Evolutionary conservation across 495 filamentous ascomycete genomes (phyloP), one percentile per base, ranked within the genome.

Genomic region (Neurospora tetrasperma): DNA sequence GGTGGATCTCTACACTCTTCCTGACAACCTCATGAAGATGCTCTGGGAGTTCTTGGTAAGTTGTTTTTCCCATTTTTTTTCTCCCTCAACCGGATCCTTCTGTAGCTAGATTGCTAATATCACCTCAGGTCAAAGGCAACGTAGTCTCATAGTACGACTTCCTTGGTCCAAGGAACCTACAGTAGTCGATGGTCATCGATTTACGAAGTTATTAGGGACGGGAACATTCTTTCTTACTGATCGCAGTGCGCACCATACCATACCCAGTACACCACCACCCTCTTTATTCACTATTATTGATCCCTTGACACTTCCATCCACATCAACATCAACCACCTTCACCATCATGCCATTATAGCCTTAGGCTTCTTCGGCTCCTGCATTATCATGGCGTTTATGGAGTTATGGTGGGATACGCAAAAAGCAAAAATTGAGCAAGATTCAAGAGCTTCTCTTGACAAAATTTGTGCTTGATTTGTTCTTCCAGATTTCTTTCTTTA

Each of bases 1-100:
- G 73, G 95, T 99, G 71, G 96, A 99, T 78, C 87, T 99, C 23
- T 98, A 97, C 82, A 98, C 96, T 20, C 86, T 99, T 27, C 94
- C 96, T 1, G 94, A 98, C 70, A 78, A 82, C 18, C 83, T 93
- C 3, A 84, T 90, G 73, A 97, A 97, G 82, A 93, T 92, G 90
- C 90, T 99, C 40, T 98, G 95, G 94, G 96, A 97, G 54, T 94
- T 92, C 81, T 71, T 86, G 75, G 84, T 85, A 80, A 73, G 83
- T 74, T 41, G 14, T 12, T 11, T 9, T 62, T 16, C 16, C 0
- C 42, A 2, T 2, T 31, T 31, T 31, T 31, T 31, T 31, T 31
- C 40, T 41, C 40, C 40, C 23, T 8, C 5, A 18, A 23, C 18
- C 46, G 9, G 16, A 62, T 20, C 31, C 68, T 44, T 40, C 8